phyloP scores from a whole-genome alignment of 1,139 yeast species.

The Hansenula sp. region DNA sequence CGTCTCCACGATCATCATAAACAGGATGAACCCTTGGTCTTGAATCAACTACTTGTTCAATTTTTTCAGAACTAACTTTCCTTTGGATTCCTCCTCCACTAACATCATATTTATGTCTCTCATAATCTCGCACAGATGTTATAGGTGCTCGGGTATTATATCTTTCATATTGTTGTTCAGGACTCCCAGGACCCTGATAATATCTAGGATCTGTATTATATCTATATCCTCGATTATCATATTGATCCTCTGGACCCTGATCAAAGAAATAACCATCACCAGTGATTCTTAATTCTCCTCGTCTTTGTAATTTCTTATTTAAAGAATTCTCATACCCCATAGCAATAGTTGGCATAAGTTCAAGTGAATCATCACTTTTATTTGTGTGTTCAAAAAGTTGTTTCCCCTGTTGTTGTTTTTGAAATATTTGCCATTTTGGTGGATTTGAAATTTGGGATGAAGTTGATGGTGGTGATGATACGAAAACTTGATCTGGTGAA shows the following conservation, averaged over 20 bases:
- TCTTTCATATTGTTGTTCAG: neutral
- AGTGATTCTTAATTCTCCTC: slow-evolving; percentile 20
- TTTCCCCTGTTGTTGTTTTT: neutral
- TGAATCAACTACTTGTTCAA: neutral
- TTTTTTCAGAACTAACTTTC: neutral
- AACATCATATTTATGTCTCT: too few relatives aligned
- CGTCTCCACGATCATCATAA: slow-evolving; percentile 2
- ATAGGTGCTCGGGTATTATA: neutral
- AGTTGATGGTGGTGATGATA: neutral
- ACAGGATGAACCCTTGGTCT: neutral
- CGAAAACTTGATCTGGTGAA: neutral
- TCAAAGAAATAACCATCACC: slow-evolving; percentile 19
- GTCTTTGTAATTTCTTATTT: slow-evolving; percentile 9
- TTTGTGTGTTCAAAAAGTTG: slow-evolving; percentile 8
- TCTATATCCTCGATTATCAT: neutral
- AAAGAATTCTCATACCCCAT: slow-evolving; percentile 23
- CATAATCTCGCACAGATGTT: neutral
- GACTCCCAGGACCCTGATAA: neutral
- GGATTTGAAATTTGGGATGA: too few relatives aligned
- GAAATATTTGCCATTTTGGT: neutral
- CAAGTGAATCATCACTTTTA: slow-evolving; percentile 17
- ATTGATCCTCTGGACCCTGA: neutral
- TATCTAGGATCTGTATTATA: neutral
- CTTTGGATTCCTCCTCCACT: neutral
- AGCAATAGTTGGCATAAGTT: slow-evolving; percentile 23